phyloP scores from a whole-genome alignment of 1,139 yeast genomes.

The Saccharomycopsis hybrid region DNA sequence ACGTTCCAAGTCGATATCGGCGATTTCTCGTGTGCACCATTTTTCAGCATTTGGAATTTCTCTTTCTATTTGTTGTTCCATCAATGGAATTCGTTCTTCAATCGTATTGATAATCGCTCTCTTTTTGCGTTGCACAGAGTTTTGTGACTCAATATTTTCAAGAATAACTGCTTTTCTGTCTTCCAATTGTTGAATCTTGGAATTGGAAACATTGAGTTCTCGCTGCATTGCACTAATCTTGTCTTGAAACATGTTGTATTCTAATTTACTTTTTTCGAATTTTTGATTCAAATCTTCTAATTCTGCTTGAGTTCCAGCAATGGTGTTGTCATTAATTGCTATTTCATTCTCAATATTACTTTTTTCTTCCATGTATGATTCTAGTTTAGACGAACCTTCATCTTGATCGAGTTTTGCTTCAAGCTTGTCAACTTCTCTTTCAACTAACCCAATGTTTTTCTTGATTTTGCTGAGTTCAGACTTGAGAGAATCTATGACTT shows the following conservation, averaged over 20 bases:
- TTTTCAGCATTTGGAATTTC: slow-evolving; percentile 32
- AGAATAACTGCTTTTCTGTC: neutral
- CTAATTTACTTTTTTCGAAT: slow-evolving; percentile 24
- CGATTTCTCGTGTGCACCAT: slow-evolving; percentile 31
- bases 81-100: slow-evolving; percentile 27
- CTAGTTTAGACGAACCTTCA: slow-evolving; percentile 35
- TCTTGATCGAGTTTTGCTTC: slow-evolving; percentile 27
- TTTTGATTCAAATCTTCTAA: slow-evolving; percentile 21
- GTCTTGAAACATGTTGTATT: slow-evolving; percentile 23
- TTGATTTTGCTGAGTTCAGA: neutral
- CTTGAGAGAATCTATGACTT: too few relatives aligned
- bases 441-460: slow-evolving; percentile 17
- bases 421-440: slow-evolving; percentile 21
- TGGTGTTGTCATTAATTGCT: slow-evolving; percentile 25
- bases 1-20: slow-evolving; percentile 27
- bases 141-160: slow-evolving; percentile 13
- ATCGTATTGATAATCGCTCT: slow-evolving; percentile 26
- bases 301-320: slow-evolving; percentile 24
- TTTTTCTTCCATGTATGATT: slow-evolving; percentile 30
- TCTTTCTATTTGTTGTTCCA: slow-evolving; percentile 28
- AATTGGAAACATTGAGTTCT: slow-evolving; percentile 20
- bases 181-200: too few relatives aligned
- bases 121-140: slow-evolving; percentile 20
- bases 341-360: slow-evolving; percentile 27
- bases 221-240: slow-evolving; percentile 2